phyloP scores from a whole-genome alignment of 2,329 filamentous ascomycete genomes.

The Dothistroma septosporum region DNA sequence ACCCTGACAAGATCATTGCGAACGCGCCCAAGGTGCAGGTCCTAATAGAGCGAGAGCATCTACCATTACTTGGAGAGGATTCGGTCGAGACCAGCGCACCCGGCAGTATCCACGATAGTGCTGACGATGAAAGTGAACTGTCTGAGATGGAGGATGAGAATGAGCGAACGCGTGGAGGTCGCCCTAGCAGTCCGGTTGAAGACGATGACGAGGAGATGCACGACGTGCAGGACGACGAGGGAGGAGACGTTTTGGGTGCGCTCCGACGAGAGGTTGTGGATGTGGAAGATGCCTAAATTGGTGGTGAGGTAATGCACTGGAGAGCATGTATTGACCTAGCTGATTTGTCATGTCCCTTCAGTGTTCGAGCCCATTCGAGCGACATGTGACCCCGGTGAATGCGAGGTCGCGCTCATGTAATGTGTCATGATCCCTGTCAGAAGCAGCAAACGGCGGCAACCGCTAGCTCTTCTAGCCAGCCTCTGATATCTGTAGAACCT shows the following conservation, averaged over 20 bases:
- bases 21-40: slow-evolving; percentile 23
- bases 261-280: not conserved
- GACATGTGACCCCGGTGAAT: not conserved
- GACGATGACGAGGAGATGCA: slow-evolving; percentile 46
- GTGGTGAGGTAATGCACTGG: not conserved
- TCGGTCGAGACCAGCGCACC: slow-evolving; percentile 49
- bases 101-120: slow-evolving; percentile 52
- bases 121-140: slow-evolving; percentile 54
- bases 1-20: slow-evolving; percentile 7
- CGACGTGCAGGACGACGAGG: slow-evolving; percentile 21
- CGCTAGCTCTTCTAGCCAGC: not conserved
- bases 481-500: not conserved
- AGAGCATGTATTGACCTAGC: too few relatives aligned
- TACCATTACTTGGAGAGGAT: slow-evolving; percentile 31
- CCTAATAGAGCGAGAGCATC: slow-evolving; percentile 26
- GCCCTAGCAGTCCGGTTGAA: slow-evolving; percentile 44
- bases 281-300: not conserved
- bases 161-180: slow-evolving; percentile 27
- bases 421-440: not conserved
- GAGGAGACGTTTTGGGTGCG: not conserved
- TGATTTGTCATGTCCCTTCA: too few relatives aligned
- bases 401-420: not conserved
- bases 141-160: slow-evolving; percentile 51
- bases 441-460: not conserved
- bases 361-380: too few relatives aligned